Evolutionary conservation across 2,329 filamentous ascomycete species (phyloP), one percentile per base, ranked within the genome.

Genomic region (Pseudocercospora fijiensis): DNA sequence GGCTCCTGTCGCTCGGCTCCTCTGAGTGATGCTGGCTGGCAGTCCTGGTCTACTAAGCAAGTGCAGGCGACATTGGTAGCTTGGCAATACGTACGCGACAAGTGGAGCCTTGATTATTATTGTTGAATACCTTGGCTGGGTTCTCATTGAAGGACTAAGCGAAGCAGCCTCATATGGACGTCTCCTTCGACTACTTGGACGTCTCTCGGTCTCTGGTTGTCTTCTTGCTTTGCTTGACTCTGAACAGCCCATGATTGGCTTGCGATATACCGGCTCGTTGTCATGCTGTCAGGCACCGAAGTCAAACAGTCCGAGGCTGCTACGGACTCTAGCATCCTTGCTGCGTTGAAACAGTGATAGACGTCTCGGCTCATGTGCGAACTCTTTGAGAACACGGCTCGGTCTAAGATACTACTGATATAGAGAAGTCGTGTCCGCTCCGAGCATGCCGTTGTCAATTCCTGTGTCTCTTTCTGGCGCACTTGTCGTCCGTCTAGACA

Each of bases 301-400:
- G 18, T 20, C 43, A 24, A 47, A 47, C 43, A 11, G 18, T 24
- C 43, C 43, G 43, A 47, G n/a, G 18, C 22, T 47, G 43, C 43
- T 18, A 24, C n/a, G n/a, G 43, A 20, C 22, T 30, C 33, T 24
- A 26, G 13, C 30, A 56, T 30, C 52, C 52, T 28, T 56, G 52
- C 16, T 56, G 27, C 16, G 18, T 33, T 56, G 52, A 56, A 11
- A 56, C 52, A 24, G 52, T 56, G 52, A 30, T 56, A 20, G 30
- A 30, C 16, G 52, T 56, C 52, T 56, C 22, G 8, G 22, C 8
- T 47, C n/a, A 16, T 37, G 13, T 37, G 33, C 33, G 13, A 37
- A 4, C 33, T 16, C n/a, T 37, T 37, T 37, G 33, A 16, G 33
- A 37, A 37, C 33, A 16, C n/a, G 33, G 33, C 18, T 47, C 18